Conservation (phyloP, 768 basidiomycete genomes). For the Dioszegia hungarica region DNA sequence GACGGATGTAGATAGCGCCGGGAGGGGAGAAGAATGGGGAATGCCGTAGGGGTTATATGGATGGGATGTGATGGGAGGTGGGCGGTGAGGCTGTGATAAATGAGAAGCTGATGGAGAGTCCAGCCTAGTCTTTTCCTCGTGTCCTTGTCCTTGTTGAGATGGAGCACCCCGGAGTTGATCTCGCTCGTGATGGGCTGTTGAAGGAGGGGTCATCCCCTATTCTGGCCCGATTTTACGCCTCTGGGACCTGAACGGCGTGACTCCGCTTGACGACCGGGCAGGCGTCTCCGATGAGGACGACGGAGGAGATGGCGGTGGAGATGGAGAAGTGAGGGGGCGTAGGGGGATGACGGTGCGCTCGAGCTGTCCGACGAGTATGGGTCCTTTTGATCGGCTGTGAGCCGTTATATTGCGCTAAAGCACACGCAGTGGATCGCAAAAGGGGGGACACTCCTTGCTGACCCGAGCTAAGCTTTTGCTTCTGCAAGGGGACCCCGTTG, state of each 20-base stretch:
- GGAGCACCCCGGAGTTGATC: too few relatives aligned
- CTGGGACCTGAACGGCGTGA: not conserved
- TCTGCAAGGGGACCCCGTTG: too few relatives aligned
- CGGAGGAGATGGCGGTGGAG: not conserved
- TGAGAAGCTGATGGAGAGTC: not conserved
- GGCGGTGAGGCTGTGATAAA: not conserved
- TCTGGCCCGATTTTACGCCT: not conserved
- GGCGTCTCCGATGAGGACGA: not conserved
- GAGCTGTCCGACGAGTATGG: too few relatives aligned
- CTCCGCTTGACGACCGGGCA: not conserved
- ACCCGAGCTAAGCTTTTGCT: too few relatives aligned
- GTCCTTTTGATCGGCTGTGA: too few relatives aligned
- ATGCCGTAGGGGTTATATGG: too few relatives aligned
- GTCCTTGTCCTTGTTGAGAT: too few relatives aligned
- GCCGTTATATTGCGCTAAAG: too few relatives aligned
- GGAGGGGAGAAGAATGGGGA: not conserved
- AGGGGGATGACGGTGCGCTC: too few relatives aligned
- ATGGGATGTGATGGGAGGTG: not conserved
- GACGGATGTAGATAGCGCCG: not conserved
- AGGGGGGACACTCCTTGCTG: not conserved
- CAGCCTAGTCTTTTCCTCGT: too few relatives aligned
- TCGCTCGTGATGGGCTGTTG: not conserved
- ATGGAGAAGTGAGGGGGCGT: too few relatives aligned
- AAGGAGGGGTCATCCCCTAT: conserved; percentile 9
- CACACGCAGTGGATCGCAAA: not conserved